Evolutionary conservation across 495 filamentous ascomycete species (phyloP).

Genomic region (Chaetomium tenue): DNA sequence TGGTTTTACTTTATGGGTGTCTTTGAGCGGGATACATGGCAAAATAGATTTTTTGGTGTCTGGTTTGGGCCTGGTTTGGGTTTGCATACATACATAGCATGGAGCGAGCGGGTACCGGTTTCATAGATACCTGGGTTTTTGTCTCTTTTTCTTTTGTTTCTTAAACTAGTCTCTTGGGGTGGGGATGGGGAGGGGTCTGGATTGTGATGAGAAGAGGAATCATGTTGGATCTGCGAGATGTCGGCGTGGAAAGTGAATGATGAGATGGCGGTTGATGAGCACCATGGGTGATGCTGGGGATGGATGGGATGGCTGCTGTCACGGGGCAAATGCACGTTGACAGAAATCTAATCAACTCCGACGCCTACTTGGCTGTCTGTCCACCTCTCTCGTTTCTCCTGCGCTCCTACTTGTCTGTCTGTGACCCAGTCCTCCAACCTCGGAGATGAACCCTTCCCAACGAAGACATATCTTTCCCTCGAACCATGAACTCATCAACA

Average conservation of each 20-base stretch:
- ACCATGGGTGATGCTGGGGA: not conserved
- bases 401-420: not conserved
- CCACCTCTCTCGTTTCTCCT: not conserved
- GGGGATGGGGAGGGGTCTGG: not conserved
- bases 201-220: not conserved
- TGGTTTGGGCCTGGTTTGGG: not conserved
- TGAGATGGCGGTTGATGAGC: not conserved
- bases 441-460: no score
- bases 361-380: not conserved
- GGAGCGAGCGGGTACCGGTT: not conserved
- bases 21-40: slow-evolving; percentile 3
- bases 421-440: no score
- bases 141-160: not conserved
- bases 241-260: not conserved
- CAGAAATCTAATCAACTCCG: not conserved
- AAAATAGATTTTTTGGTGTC: slow-evolving; percentile 9
- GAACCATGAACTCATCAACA: not conserved
- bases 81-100: slow-evolving; percentile 5
- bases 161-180: not conserved
- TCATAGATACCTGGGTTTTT: not conserved
- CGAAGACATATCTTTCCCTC: no score
- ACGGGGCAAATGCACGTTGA: not conserved
- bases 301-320: not conserved
- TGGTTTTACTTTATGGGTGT: not conserved
- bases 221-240: not conserved